Percentiles rank a stretch among this genome's conserved stretches.
Conservation (phyloP, 2,329 filamentous ascomycete genomes). For the Penicillium sp. region DNA sequence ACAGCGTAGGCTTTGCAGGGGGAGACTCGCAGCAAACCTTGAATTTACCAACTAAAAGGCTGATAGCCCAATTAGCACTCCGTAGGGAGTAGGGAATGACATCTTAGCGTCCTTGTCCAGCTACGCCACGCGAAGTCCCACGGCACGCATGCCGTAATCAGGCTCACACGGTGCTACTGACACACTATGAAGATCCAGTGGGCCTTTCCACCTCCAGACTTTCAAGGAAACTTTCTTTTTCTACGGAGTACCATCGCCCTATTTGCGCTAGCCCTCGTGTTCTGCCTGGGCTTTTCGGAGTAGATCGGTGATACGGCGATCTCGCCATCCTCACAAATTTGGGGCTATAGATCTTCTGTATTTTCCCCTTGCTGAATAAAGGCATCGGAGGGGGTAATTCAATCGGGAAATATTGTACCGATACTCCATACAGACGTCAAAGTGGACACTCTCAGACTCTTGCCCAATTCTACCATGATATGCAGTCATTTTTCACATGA, state of each 20-base stretch:
- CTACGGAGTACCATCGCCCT: background rate
- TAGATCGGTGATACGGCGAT: background rate
- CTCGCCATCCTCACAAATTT: background rate
- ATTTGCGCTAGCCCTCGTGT: background rate
- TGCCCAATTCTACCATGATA: background rate
- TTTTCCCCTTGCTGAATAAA: background rate
- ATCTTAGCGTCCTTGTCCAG: constrained; percentile 13
- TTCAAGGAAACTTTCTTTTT: background rate
- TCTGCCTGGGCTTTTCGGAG: background rate
- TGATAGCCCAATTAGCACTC: background rate
- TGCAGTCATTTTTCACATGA: background rate
- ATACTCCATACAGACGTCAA: background rate
- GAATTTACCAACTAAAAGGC: background rate
- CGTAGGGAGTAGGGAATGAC: background rate
- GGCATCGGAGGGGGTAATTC: background rate
- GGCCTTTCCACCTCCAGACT: background rate
- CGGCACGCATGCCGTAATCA: background rate
- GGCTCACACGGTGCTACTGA: background rate
- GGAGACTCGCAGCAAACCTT: background rate
- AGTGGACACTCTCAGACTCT: background rate
- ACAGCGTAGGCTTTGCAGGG: background rate
- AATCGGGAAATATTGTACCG: background rate
- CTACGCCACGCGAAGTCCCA: constrained; percentile 14
- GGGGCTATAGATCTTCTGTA: background rate
- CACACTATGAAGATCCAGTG: background rate